Base-by-base conservation (phyloP, 163 green algal genomes). In the Volvox carteri region DNA sequence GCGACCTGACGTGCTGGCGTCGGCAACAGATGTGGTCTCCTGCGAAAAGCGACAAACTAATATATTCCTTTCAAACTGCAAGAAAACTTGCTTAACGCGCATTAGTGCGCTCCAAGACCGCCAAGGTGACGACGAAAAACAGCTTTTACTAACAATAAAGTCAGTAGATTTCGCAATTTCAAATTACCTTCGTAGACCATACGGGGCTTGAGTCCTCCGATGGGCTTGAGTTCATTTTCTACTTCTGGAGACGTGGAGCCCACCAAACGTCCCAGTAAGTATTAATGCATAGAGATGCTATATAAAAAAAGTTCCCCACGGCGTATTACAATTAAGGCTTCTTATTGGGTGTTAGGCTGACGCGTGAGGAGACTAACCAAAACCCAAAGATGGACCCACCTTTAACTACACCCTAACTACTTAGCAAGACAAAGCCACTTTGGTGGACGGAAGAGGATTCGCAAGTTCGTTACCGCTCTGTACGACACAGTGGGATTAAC, bases 111-210 rank as follows among this genome's bases (percentile, higher is more conserved):
- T 23, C 25, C 3, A 72, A 33, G 25, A 72, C 25, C 60, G 11
- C 60, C 25, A 8, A 33, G 60, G 23, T 72, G 37, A 72, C 11
- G 60, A 58, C n/a, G n/a, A n/a, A n/a, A n/a, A n/a, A n/a, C n/a
- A n/a, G n/a, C n/a, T 58, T 58, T 58, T 58, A 58, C 14, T 14
- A 58, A 14, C 48, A 58, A 14, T 14, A 58, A 58, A n/a, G n/a
- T n/a, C n/a, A n/a, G n/a, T 30, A 65, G 8, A 4, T 65, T 23
- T 65, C 7, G 54, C 54, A 65, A 4, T 65, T 11, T 65, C 54
- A 65, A 65, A 9, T 75, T 75, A 75, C 65, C 70, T 78, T 78
- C 9, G 70, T 35, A 33, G 70, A 78, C 70, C 70, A 78, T 52
- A 54, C 70, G 33, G 70, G 70, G 39, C 39, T 76, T 35, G 60